These are phyloP conservation scores for Strobilomyces echinocephalus DNA, from an alignment of 768 basidiomycete genomes.

Conservation along the genomic window DNA sequence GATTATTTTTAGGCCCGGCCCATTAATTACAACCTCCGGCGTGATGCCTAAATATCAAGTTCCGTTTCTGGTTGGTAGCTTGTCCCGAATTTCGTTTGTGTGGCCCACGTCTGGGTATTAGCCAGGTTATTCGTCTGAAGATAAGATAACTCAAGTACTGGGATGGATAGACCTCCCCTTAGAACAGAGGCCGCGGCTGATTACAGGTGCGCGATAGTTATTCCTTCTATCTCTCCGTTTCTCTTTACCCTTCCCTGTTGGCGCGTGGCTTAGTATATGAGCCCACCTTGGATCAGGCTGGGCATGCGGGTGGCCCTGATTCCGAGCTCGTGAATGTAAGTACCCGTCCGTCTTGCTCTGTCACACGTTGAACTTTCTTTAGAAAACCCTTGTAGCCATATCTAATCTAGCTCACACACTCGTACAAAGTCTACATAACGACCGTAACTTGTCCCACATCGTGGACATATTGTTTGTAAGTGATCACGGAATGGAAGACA, in stretches of 20 bases:
- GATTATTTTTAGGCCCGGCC: slow-evolving; percentile 16
- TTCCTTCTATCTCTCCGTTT: not conserved
- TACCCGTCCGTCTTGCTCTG: not conserved
- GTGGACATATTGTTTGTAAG: slow-evolving; percentile 85
- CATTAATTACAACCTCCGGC: slow-evolving; percentile 9
- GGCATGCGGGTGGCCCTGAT: slow-evolving; percentile 63
- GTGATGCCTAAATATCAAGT: slow-evolving; percentile 11
- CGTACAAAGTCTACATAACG: slow-evolving; percentile 42
- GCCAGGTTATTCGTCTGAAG: slow-evolving; percentile 16
- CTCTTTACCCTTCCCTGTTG: not conserved
- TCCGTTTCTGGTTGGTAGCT: slow-evolving; percentile 12
- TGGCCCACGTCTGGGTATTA: not conserved
- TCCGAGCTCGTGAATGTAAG: slow-evolving; percentile 65
- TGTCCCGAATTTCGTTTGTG: not conserved
- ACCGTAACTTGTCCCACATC: slow-evolving; percentile 72
- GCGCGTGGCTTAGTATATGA: slow-evolving; percentile 54
- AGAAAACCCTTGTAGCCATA: slow-evolving; percentile 60
- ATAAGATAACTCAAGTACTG: slow-evolving; percentile 69
- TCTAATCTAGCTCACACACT: slow-evolving; percentile 62
- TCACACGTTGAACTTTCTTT: slow-evolving; percentile 2
- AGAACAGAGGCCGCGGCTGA: slow-evolving; percentile 64
- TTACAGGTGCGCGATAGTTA: slow-evolving; percentile 45
- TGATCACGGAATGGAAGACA: slow-evolving; percentile 86
- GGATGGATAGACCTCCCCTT: slow-evolving; percentile 66
- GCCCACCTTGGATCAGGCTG: slow-evolving; percentile 80